phyloP scores from a whole-genome alignment of 176 grass and related monocot genomes.

The bread wheat (Triticum aestivum) region IWGSC_CS_RefSeq_v2.1 NC_057797.1:131741578-131742077 shows the following conservation, averaged over 20 bases:
- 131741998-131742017: neutral
- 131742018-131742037: constrained; percentile 44
- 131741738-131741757: too few species aligned
- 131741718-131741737: neutral
- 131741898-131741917: constrained; percentile 77
- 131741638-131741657: constrained; percentile 84
- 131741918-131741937: neutral
- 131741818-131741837: constrained; percentile 70
- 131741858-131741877: constrained; percentile 68
- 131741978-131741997: neutral
- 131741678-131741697: neutral
- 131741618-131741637: constrained; percentile 65
- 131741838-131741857: constrained; percentile 74
- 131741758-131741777: constrained; percentile 36
- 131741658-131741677: constrained; percentile 71
- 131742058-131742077: constrained; percentile 91
- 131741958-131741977: neutral
- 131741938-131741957: neutral
- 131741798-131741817: constrained; percentile 71
- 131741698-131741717: neutral
- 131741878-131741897: constrained; percentile 77
- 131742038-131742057: constrained; percentile 70
- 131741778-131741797: constrained; percentile 51
- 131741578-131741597: constrained; percentile 58
- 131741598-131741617: constrained; percentile 76